Evolutionary conservation across 164 flowering plant species (phyloP).

Genomic region (Chloranthus sessilifolius): DNA sequence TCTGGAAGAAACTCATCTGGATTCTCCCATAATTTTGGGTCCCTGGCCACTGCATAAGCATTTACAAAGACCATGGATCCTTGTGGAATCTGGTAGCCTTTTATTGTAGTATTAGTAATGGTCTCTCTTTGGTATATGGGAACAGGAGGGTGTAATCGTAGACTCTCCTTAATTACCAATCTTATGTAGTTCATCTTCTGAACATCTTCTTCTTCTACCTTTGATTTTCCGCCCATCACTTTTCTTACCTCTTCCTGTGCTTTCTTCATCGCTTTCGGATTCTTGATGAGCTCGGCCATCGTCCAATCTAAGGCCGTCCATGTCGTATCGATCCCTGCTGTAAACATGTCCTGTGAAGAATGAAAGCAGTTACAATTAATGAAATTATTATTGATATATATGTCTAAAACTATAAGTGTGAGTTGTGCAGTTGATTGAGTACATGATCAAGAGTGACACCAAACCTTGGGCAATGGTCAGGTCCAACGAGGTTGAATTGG

Average conservation of each 20-base stretch:
- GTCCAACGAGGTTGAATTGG: too few species aligned
- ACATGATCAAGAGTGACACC: too few species aligned
- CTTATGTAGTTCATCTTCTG: constrained; percentile 26
- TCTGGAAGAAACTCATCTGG: constrained; percentile 30
- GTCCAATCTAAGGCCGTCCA: constrained; percentile 39
- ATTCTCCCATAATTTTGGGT: constrained; percentile 25
- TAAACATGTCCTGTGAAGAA: constrained; percentile 28
- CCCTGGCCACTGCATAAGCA: constrained; percentile 28
- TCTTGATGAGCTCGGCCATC: constrained; percentile 25
- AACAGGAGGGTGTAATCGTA: constrained; percentile 32
- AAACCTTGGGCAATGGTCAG: too few species aligned
- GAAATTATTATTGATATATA: not conserved
- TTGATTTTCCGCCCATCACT: constrained; percentile 24
- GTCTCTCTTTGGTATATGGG: constrained; percentile 34
- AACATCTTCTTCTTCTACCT: constrained; percentile 28
- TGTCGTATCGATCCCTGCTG: constrained; percentile 35
- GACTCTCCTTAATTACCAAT: constrained; percentile 28
- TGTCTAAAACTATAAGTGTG: too few species aligned
- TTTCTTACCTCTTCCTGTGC: constrained; percentile 21
- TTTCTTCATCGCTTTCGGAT: constrained; percentile 18
- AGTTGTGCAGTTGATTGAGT: too few species aligned
- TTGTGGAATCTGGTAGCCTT: constrained; percentile 30
- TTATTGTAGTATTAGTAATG: constrained; percentile 14
- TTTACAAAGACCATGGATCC: constrained; percentile 27
- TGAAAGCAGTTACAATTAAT: too few species aligned